These are phyloP conservation scores for Borovskyia barvae DNA, from an alignment of 208 protist genomes.

Conservation along the genomic window DNA sequence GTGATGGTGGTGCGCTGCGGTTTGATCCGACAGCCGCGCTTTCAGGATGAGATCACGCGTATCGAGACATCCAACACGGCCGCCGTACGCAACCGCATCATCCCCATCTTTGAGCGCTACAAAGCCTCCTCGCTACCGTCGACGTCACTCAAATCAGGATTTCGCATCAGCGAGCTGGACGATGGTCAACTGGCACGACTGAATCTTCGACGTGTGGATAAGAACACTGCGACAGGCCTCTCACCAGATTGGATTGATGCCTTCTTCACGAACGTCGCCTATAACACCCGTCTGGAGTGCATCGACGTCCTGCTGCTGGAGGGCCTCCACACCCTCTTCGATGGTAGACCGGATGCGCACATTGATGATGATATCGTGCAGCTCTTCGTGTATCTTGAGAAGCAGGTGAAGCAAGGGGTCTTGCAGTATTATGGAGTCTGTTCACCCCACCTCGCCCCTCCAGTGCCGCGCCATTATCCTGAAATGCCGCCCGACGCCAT, in stretches of 20 bases:
- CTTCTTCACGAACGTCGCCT: constrained; percentile 85
- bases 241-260: constrained; percentile 87
- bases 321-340: constrained; percentile 81
- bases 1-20: constrained; percentile 78
- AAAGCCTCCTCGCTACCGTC: constrained; percentile 86
- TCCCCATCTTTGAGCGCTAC: constrained; percentile 84
- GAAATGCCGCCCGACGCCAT: constrained; percentile 72
- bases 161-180: constrained; percentile 73
- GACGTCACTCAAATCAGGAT: constrained; percentile 80
- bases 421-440: constrained; percentile 88
- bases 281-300: constrained; percentile 84
- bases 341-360: constrained; percentile 64
- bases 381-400: constrained; percentile 81
- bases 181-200: constrained; percentile 71
- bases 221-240: constrained; percentile 59
- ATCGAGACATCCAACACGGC: constrained; percentile 77
- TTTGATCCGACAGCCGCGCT: constrained; percentile 73
- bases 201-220: constrained; percentile 68
- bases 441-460: constrained; percentile 70
- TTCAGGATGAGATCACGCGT: constrained; percentile 78
- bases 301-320: constrained; percentile 80
- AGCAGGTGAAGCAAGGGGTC: constrained; percentile 68
- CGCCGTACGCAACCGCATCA: constrained; percentile 73
- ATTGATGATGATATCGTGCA: constrained; percentile 81
- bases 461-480: constrained; percentile 70